A percentile compares a stretch with the other conserved stretches of the same genome.
Conservation (phyloP, 1,284 basidiomycete species). For the Naganishia sp. region DNA sequence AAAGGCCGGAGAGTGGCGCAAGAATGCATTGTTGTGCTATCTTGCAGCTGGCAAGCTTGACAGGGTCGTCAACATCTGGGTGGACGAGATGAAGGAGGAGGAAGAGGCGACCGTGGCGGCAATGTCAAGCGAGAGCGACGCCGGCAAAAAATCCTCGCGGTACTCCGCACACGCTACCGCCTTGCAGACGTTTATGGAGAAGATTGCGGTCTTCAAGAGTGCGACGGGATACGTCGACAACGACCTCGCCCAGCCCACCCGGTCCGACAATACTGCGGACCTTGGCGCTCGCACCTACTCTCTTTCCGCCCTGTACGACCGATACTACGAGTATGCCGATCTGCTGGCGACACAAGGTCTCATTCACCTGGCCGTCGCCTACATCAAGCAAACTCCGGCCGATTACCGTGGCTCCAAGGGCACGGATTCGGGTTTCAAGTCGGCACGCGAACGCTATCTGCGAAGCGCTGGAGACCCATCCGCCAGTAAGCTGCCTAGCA, state of each 20-base stretch:
- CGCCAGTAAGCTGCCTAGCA: conserved; percentile 41
- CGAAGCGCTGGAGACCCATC: conserved; percentile 35
- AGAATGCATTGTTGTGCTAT: conserved; percentile 89
- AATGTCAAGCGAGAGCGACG: conserved; percentile 44
- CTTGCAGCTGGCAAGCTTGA: conserved; percentile 88
- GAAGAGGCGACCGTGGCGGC: conserved; percentile 58
- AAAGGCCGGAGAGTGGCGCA: conserved; percentile 66
- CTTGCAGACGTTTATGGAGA: conserved; percentile 92
- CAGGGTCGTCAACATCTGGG: conserved; percentile 88
- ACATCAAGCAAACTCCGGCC: conserved; percentile 75
- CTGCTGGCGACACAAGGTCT: conserved; percentile 87
- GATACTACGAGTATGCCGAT: conserved; percentile 94
- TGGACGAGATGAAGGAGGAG: conserved; percentile 85
- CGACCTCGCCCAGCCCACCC: conserved; percentile 63
- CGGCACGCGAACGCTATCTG: conserved; percentile 60
- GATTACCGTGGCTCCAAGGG: conserved; percentile 71
- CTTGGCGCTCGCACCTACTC: conserved; percentile 72
- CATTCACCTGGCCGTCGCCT: conserved; percentile 76
- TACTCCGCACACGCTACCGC: conserved; percentile 88
- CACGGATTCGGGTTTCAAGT: conserved; percentile 60
- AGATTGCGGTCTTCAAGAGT: conserved; percentile 89
- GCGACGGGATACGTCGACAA: conserved; percentile 85
- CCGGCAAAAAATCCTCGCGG: conserved; percentile 58
- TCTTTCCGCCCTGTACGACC: conserved; percentile 82
- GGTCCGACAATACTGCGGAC: conserved; percentile 55